Base-by-base conservation (phyloP, 805 yeast genomes). In the Metschnikowia santaceciliae region DNA sequence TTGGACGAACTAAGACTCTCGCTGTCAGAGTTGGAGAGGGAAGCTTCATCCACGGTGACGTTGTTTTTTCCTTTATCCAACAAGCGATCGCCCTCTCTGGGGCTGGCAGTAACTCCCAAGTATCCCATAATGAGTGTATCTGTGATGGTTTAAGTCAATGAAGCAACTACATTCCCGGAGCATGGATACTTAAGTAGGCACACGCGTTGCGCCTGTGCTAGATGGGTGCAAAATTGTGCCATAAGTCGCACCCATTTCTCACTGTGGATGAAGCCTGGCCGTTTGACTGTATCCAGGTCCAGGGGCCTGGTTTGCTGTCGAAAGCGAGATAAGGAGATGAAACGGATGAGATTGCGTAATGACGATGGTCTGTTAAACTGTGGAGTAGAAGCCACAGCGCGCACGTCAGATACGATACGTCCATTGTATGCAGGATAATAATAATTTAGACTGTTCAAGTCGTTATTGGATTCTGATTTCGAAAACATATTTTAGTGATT, bases 21-120 rank as follows among this genome's bases (percentile, higher is more conserved):
- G 17, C 32, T 32, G 23, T 57, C 60, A 10, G 60, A 55, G 36
- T 41, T 32, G 44, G 44, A 8, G 19, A 32, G 36, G 35, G 17
- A 42, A 19, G 42, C 20, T 14, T 42, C 40, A 6, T 35, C 44
- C 11, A 43, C 38, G 2, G 32, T 33, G n/a, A 42, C 44, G 17
- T 23, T 17, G n/a, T 8, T 20, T n/a, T 42, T 42, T n/a, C 34
- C 30, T 8, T 32, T 42, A 14, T 42, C 30, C 37, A 42, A 42
- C 10, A 42, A 20, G 15, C 8, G n/a, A 14, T 42, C 46, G 30
- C 36, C 37, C 32, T 42, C 37, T 19, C 7, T 19, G 30, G 46
- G 36, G 30, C 37, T 32, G 10, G 37, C 36, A 6, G 37, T 42
- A 6, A 32, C 46, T n/a, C 46, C 37, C 30, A 42, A 42, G 30